Percentiles rank a stretch among this genome's conserved stretches.
phyloP scores from a whole-genome alignment of 1,284 basidiomycete genomes.

The Heterobasidion occidentale region DNA sequence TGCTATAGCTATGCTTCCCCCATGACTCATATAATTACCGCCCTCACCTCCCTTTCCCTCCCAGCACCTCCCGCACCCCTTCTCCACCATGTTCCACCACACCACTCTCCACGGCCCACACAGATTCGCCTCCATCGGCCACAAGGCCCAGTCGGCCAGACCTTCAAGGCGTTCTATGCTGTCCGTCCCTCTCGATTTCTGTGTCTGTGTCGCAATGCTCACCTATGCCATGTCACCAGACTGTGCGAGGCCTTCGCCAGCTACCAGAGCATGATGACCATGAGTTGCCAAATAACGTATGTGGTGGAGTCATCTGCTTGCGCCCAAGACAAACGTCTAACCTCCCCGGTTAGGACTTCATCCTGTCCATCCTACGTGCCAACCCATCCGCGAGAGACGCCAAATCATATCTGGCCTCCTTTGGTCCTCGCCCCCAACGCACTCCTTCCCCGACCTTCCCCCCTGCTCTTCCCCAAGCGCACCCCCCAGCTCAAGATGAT shows the following conservation, averaged over 20 bases:
- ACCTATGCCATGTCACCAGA: conserved; percentile 26
- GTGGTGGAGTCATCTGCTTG: conserved; percentile 9
- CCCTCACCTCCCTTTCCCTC: background rate
- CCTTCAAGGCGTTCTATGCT: conserved; percentile 56
- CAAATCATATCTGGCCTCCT: conserved; percentile 83
- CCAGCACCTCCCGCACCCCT: background rate
- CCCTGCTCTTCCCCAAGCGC: conserved; percentile 9
- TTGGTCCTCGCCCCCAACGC: conserved; percentile 49
- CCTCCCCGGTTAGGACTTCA: conserved; percentile 71
- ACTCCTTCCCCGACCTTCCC: conserved; percentile 17
- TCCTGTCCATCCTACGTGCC: conserved; percentile 89
- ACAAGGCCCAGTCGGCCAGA: conserved; percentile 7
- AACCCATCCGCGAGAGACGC: conserved; percentile 92
- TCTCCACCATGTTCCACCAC: conserved; percentile 11
- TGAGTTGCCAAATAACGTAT: conserved; percentile 44
- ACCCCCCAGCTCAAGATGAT: conserved; percentile 8
- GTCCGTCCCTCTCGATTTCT: conserved; percentile 26
- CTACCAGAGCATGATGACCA: conserved; percentile 35
- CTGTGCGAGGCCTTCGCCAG: conserved; percentile 37
- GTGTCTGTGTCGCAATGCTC: conserved; percentile 1
- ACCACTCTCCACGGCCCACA: conserved; percentile 9
- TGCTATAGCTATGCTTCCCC: background rate
- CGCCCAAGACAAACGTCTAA: background rate
- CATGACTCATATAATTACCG: conserved; percentile 9
- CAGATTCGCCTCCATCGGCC: conserved; percentile 10